Base-by-base conservation (phyloP, 306 rosid genomes). In the Gillenia trifoliata region DNA sequence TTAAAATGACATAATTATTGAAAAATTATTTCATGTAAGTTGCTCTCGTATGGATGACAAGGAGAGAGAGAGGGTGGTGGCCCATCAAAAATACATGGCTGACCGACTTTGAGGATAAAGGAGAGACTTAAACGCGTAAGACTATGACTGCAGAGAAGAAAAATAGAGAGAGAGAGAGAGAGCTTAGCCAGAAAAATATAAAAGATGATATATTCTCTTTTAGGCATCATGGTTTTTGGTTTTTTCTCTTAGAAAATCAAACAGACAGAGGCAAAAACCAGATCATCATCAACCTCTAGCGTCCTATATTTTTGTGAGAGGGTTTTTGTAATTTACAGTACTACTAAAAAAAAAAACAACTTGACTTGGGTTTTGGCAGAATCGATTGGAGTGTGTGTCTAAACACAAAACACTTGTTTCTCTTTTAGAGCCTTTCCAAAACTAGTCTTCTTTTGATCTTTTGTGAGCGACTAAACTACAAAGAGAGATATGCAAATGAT, bases 331-430 rank as follows among this genome's bases (percentile, higher is more conserved):
- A 31, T 61, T 62, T 62, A 64, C 82, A 82, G 65, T 71, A 25
- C 34, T 20, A 3, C 82, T 84, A 80, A 82, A 86, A 6, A 38
- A 86, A n/a, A 56, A 36, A 64, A 60, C 41, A 84, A 47, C 84
- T 79, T 84, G 59, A 72, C 80, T 87, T 90, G 72, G 83, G 90
- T 89, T 84, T 88, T 91, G 95, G 89, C 88, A 81, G 79, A 90
- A 87, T 55, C 72, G 72, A 47, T 16, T 47, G 52, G 52, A 47
- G 82, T 72, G 77, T 54, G 68, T 68, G 49, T 31, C 75, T 43
- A 50, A 47, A 31, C 20, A 26, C 17, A 13, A 73, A 63, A 30
- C 78, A 83, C 66, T 82, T 87, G 89, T 81, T 87, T 88, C 88
- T 83, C 78, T 83, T 43, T 54, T 52, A 77, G 84, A 47, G 33